Conservation (phyloP, 768 basidiomycete species). For the Cystobasidium onofrii region DNA sequence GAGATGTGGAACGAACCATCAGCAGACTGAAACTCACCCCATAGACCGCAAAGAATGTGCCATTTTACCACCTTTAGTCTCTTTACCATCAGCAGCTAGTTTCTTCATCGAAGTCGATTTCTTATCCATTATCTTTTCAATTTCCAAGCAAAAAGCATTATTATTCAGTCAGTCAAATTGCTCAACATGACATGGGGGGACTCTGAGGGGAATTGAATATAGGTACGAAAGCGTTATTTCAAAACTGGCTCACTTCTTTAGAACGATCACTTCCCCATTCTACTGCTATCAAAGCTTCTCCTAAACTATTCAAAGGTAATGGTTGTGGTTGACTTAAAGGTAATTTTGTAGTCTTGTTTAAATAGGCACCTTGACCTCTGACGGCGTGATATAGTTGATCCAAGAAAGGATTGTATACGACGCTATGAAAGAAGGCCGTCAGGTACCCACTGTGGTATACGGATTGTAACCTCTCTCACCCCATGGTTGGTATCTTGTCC, state of each 20-base stretch:
- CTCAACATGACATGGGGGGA: no score
- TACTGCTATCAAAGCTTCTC: conserved; percentile 64
- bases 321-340: conserved; percentile 53
- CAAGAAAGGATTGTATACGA: conserved; percentile 88
- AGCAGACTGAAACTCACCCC: conserved; percentile 60
- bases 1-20: no score
- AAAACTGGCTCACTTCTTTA: conserved; percentile 43
- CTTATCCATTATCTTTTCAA: conserved; percentile 39
- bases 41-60: conserved; percentile 71
- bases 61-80: conserved; percentile 68
- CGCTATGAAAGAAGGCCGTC: no score
- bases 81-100: conserved; percentile 62
- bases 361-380: conserved; percentile 68
- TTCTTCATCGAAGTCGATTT: conserved; percentile 56
- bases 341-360: conserved; percentile 56
- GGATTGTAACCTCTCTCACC: no score
- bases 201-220: no score
- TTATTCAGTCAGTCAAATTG: no score
- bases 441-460: no score
- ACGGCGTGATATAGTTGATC: conserved; percentile 75
- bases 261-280: conserved; percentile 63
- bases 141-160: no score
- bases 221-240: no score
- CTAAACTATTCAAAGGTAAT: conserved; percentile 58
- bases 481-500: conserved; percentile 69